Conservation (phyloP, 1,284 basidiomycete species). For the Pseudozyma sp. region DNA sequence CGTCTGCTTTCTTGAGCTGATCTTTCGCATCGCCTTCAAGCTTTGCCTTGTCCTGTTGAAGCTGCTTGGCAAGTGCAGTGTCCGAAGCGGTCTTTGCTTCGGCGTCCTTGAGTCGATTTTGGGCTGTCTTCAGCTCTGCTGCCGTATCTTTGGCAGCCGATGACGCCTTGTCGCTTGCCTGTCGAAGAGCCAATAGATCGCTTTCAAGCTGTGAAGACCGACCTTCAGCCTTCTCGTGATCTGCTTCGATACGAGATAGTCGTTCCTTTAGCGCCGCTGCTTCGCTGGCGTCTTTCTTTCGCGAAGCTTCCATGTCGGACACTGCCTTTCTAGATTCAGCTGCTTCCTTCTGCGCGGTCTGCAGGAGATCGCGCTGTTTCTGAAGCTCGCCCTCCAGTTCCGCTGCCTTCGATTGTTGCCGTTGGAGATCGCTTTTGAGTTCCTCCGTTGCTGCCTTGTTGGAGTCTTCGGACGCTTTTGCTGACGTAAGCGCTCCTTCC, state of each 20-base stretch:
- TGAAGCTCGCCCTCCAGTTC: constrained; percentile 26
- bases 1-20: constrained; percentile 24
- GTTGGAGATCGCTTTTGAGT: constrained; percentile 24
- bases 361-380: constrained; percentile 24
- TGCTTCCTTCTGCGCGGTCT: constrained; percentile 20
- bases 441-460: constrained; percentile 12
- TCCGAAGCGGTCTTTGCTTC: constrained; percentile 17
- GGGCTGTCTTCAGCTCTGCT: constrained; percentile 18
- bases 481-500: constrained; percentile 13
- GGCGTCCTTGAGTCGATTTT: constrained; percentile 21
- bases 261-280: constrained; percentile 21
- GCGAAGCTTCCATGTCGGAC: constrained; percentile 9
- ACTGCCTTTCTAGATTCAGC: constrained; percentile 8
- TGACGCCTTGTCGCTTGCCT: constrained; percentile 13
- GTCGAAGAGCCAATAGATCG: constrained; percentile 17
- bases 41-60: constrained; percentile 27
- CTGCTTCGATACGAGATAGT: constrained; percentile 15
- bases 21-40: constrained; percentile 22
- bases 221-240: constrained; percentile 22
- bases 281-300: constrained; percentile 7
- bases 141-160: constrained; percentile 9
- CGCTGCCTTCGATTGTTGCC: constrained; percentile 17
- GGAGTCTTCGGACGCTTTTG: constrained; percentile 13
- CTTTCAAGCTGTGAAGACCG: constrained; percentile 27
- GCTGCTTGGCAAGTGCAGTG: constrained; percentile 17